Percentiles rank a stretch among this genome's conserved stretches.
Conservation (phyloP, 116 monocot species). For the Cymodocea nodosa region DNA sequence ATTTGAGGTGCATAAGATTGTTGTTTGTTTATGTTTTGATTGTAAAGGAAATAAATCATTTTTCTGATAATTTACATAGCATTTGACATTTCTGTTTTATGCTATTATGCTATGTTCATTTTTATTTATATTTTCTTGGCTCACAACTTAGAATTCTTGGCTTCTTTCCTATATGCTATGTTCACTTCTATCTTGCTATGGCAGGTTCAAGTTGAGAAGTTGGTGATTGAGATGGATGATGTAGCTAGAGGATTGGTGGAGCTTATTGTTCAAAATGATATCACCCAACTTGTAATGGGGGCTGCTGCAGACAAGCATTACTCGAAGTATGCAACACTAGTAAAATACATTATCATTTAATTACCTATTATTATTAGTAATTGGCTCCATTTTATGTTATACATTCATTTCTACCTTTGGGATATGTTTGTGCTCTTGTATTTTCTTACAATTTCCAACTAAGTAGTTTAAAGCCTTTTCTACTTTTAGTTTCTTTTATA, state of each 20-base stretch:
- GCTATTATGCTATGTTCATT: no score
- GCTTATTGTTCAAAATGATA: slow-evolving; percentile 24
- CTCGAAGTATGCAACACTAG: slow-evolving; percentile 18
- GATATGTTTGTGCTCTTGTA: no score
- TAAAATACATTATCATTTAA: not conserved
- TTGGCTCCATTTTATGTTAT: not conserved
- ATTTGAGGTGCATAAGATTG: slow-evolving; percentile 6
- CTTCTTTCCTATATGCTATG: no score
- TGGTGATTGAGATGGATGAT: slow-evolving; percentile 34
- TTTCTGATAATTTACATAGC: not conserved
- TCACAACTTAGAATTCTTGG: no score
- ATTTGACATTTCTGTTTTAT: no score
- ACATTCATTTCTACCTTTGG: no score
- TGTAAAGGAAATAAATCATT: not conserved
- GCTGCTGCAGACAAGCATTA: slow-evolving; percentile 21
- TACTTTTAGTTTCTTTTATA: no score
- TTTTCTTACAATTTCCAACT: no score
- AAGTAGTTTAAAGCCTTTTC: no score
- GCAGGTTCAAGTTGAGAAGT: slow-evolving; percentile 30
- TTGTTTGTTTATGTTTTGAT: not conserved
- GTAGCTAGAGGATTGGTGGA: slow-evolving; percentile 35
- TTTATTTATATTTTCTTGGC: no score
- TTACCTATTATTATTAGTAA: not conserved
- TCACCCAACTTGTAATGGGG: slow-evolving; percentile 45
- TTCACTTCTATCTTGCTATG: not conserved